A percentile compares a stretch with the other conserved stretches of the same genome.
Evolutionary conservation across 2,329 filamentous ascomycete species (phyloP).

Genomic region (Epichloe aotearoae): DNA sequence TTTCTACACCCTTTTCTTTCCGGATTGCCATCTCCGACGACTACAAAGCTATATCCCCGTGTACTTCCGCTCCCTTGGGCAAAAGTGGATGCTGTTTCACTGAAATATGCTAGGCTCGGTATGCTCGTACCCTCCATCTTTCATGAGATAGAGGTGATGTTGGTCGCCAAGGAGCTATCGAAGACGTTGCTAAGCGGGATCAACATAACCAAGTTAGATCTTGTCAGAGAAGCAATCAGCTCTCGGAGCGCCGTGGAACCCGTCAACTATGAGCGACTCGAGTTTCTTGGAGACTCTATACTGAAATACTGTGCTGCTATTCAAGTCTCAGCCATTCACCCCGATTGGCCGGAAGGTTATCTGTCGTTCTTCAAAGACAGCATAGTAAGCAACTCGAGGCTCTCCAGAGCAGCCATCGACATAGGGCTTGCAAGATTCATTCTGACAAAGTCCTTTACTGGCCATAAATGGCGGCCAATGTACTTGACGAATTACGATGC

Average conservation of each 20-base stretch:
- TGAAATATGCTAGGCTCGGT: slow-evolving; percentile 33
- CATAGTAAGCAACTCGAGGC: slow-evolving; percentile 61
- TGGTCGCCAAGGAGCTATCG: slow-evolving; percentile 49
- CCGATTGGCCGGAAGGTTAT: slow-evolving; percentile 62
- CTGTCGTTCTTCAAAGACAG: slow-evolving; percentile 55
- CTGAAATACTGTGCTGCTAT: slow-evolving; percentile 62
- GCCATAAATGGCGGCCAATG: slow-evolving; percentile 56
- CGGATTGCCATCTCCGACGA: slow-evolving; percentile 9
- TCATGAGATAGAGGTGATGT: slow-evolving; percentile 50
- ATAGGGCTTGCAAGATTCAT: slow-evolving; percentile 61
- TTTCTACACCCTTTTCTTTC: slow-evolving; percentile 35
- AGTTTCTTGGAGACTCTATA: slow-evolving; percentile 76
- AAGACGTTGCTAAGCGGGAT: slow-evolving; percentile 24
- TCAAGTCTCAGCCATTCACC: slow-evolving; percentile 46
- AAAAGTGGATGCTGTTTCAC: slow-evolving; percentile 33
- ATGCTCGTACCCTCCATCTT: slow-evolving; percentile 61
- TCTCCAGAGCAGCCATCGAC: slow-evolving; percentile 50
- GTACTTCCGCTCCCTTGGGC: slow-evolving; percentile 36
- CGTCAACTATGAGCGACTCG: slow-evolving; percentile 67
- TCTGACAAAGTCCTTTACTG: slow-evolving; percentile 52
- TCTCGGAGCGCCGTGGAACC: slow-evolving; percentile 45
- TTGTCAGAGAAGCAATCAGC: slow-evolving; percentile 58
- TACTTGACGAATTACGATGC: slow-evolving; percentile 32
- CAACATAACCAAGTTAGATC: slow-evolving; percentile 35
- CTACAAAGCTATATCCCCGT: slow-evolving; percentile 28